These are phyloP conservation scores for Porogramme epimiltina DNA, from an alignment of 1,284 basidiomycete genomes.

Conservation along the genomic window DNA sequence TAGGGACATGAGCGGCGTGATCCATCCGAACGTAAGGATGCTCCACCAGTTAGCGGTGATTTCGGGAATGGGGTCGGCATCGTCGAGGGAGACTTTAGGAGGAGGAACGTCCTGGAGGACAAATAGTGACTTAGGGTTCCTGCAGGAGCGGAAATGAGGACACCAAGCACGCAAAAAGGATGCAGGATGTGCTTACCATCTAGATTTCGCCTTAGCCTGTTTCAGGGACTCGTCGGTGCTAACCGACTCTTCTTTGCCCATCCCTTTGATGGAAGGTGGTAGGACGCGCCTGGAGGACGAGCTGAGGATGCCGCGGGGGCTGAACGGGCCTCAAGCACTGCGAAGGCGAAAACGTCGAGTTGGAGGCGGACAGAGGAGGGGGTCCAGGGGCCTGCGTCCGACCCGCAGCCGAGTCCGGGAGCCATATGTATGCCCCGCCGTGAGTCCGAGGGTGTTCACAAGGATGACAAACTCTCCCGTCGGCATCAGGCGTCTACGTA, in stretches of 20 bases:
- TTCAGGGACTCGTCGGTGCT: slow-evolving; percentile 2
- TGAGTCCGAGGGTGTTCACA: too few species aligned
- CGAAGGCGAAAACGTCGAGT: too few species aligned
- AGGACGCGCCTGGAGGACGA: too few species aligned
- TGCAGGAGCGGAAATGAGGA: neutral
- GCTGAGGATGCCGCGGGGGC: too few species aligned
- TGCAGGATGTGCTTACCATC: slow-evolving; percentile 11
- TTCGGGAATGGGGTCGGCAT: slow-evolving; percentile 53
- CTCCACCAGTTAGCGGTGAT: slow-evolving; percentile 51
- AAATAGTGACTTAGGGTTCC: slow-evolving; percentile 23
- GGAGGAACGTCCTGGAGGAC: slow-evolving; percentile 42
- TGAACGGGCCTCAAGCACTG: too few species aligned
- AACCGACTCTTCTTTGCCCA: slow-evolving; percentile 15
- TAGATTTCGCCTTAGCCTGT: slow-evolving; percentile 12
- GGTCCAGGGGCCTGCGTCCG: too few species aligned
- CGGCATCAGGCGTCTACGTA: too few species aligned
- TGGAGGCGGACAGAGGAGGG: too few species aligned
- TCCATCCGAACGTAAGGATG: slow-evolving; percentile 69
- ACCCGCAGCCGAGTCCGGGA: neutral
- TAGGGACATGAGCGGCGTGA: slow-evolving; percentile 68
- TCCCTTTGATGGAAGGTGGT: too few species aligned
- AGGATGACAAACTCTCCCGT: too few species aligned
- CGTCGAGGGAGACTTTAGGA: slow-evolving; percentile 53
- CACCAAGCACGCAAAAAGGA: neutral
- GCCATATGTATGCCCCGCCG: neutral